These are phyloP conservation scores for Colletotrichum limetticola DNA, from an alignment of 2,329 filamentous ascomycete genomes.

Conservation along the genomic window DNA sequence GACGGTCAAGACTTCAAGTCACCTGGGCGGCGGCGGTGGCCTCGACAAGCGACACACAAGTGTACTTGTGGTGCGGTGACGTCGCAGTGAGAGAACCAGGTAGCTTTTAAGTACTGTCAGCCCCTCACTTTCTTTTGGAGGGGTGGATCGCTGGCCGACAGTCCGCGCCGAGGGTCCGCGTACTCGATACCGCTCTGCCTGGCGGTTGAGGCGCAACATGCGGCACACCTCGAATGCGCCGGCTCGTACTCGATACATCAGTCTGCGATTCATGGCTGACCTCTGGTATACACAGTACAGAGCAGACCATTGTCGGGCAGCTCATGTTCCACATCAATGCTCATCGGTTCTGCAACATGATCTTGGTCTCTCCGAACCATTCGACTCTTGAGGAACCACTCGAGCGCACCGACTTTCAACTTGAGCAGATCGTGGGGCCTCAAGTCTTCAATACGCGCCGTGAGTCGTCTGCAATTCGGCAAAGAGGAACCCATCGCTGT, in stretches of 20 bases:
- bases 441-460: neutral
- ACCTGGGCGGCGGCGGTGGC: neutral
- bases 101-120: neutral
- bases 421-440: neutral
- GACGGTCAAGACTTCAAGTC: slow-evolving; percentile 2
- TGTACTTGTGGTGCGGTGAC: neutral
- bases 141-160: neutral
- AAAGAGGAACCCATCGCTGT: slow-evolving; percentile 11
- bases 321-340: neutral
- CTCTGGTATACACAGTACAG: neutral
- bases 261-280: neutral
- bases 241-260: slow-evolving; percentile 6
- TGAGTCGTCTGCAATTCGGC: slow-evolving; percentile 9
- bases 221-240: neutral
- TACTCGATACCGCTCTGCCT: neutral
- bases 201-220: neutral
- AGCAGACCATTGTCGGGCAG: neutral
- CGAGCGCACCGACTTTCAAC: neutral
- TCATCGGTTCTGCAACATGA: neutral
- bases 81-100: neutral
- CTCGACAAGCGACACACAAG: neutral
- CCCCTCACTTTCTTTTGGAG: slow-evolving; percentile 7
- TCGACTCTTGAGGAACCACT: neutral
- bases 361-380: neutral
- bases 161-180: neutral